Evolutionary conservation across 805 yeast genomes (phyloP), one percentile per base, ranked within the genome.

Genomic region (Candida ortonii): DNA sequence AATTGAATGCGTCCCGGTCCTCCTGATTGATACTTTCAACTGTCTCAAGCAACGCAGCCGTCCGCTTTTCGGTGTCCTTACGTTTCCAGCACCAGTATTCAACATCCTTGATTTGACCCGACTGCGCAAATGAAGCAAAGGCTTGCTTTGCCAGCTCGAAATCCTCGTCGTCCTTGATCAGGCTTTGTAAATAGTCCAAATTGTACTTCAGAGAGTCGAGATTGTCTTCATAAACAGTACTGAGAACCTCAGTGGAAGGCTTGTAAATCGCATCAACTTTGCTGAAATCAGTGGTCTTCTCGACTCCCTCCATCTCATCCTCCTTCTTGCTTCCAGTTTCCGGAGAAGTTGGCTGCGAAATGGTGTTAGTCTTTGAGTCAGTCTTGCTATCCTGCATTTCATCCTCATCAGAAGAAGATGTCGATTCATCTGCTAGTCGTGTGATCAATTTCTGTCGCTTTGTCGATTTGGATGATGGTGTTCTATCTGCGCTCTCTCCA

Each of bases 101-200:
- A 4, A 71, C 50, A 47, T 71, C 67, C 13, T 52, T 58, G 16
- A 59, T 55, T 4, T 39, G 30, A 1, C 21, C 25, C 23, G 25
- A 30, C 16, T 50, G 47, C 15, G 34, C 41, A 9, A 47, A 33
- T 5, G 50, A 54, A 5, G 50, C 41, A 8, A 80, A 55, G 0
- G 76, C 63, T 35, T 68, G 65, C 34, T 66, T 65, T 14, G 84
- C 68, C 12, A 82, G 52, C 22, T 52, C 55, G 30, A 78, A 61
- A 56, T 88, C 97, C 54, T 89, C 96, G 1, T 74, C 77, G 51
- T 88, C 96, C 47, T 75, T 76, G 5, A 88, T 59, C 3, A 76
- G 37, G 2, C 57, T 52, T 43, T 80, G 83, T 3, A 85, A 44
- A 13, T 65, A 65, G 5, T 61, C 64, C 15, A 87, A 49, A 28